Conservation (phyloP, 208 protist species). For the Tetramitus jugosus region DNA sequence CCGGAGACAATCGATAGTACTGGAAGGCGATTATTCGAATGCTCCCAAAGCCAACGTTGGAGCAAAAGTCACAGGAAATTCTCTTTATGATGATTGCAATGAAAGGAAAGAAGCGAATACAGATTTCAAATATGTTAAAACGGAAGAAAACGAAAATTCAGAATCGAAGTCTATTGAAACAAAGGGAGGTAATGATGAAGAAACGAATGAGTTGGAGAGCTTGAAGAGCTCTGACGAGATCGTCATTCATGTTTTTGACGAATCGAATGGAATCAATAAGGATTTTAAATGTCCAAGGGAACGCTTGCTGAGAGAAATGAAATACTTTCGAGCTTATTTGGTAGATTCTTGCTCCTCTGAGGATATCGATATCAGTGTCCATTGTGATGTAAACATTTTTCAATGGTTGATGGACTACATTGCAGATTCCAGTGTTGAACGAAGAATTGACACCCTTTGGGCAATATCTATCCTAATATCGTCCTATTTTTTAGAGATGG, state of each 20-base stretch:
- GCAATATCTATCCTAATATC: slow-evolving; percentile 44
- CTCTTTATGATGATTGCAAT: no score
- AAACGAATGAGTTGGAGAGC: no score
- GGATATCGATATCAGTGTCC: slow-evolving; percentile 40
- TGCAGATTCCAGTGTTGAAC: background rate
- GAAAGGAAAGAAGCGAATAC: no score
- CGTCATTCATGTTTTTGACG: slow-evolving; percentile 3
- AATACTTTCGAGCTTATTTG: slow-evolving; percentile 42
- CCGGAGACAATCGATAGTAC: no score
- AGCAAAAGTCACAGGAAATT: no score
- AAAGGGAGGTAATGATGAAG: no score
- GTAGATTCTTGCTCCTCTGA: background rate
- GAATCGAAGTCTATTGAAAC: no score
- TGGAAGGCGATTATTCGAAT: no score
- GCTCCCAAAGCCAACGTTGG: no score
- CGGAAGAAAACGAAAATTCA: no score
- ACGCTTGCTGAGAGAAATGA: slow-evolving; percentile 35
- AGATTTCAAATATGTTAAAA: no score
- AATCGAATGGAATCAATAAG: slow-evolving; percentile 26
- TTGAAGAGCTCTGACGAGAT: slow-evolving; percentile 17
- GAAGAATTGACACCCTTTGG: slow-evolving; percentile 18
- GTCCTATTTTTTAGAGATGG: slow-evolving; percentile 45
- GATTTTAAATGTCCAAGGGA: slow-evolving; percentile 36
- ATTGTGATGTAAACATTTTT: slow-evolving; percentile 42
- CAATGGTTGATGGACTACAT: slow-evolving; percentile 45